Evolutionary conservation across 2,329 filamentous ascomycete genomes (phyloP).

Genomic region (Exophiala phaeomuriformis): DNA sequence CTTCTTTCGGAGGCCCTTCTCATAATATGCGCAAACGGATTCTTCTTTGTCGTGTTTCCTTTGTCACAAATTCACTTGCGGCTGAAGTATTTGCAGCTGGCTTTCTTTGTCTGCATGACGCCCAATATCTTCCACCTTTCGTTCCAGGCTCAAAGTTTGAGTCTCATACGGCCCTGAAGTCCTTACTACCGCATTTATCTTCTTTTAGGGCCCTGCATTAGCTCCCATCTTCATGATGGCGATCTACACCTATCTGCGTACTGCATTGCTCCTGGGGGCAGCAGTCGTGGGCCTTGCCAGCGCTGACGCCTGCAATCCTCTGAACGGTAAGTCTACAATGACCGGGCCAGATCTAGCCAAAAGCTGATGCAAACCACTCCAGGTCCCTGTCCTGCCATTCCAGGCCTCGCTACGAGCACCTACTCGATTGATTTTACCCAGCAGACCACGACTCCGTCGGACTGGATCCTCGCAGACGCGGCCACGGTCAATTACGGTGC

Average conservation of each 20-base stretch:
- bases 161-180: not conserved
- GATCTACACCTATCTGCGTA: conserved; percentile 1
- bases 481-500: conserved; percentile 64
- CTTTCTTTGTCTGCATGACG: conserved; percentile 12
- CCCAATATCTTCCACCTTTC: conserved; percentile 5
- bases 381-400: conserved; percentile 58
- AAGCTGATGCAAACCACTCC: conserved; percentile 1
- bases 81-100: conserved; percentile 2
- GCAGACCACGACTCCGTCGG: conserved; percentile 52
- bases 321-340: conserved; percentile 12
- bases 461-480: conserved; percentile 62
- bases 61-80: conserved; percentile 2
- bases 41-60: conserved; percentile 9
- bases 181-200: not conserved
- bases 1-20: not conserved
- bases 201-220: not conserved
- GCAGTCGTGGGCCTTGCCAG: conserved; percentile 2
- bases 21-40: conserved; percentile 5
- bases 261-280: not conserved
- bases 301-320: conserved; percentile 17
- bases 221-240: conserved; percentile 3
- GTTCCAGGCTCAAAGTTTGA: not conserved
- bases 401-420: conserved; percentile 66
- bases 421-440: conserved; percentile 76
- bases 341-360: not conserved